phyloP scores from a whole-genome alignment of 164 flowering plant genomes.

The Euptelea pleiosperma region DNA sequence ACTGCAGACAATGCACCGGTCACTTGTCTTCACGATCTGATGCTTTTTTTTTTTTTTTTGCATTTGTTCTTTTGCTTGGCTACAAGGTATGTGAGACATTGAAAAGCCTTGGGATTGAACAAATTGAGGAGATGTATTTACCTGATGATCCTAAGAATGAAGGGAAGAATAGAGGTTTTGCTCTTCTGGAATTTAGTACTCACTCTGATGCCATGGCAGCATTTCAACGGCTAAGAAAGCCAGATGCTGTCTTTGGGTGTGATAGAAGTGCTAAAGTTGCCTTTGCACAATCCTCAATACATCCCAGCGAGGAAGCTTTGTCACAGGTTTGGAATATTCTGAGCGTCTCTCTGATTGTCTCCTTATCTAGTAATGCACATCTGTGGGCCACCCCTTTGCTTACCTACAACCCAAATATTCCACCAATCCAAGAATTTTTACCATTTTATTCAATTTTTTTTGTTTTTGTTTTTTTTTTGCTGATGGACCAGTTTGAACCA shows the following conservation, averaged over 20 bases:
- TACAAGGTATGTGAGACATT: conserved; percentile 32
- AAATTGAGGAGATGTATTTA: conserved; percentile 29
- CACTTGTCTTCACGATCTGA: conserved; percentile 8
- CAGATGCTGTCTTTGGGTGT: conserved; percentile 43
- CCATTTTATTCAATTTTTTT: no score
- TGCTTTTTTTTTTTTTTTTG: conserved; percentile 9
- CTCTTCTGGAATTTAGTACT: conserved; percentile 33
- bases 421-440: not conserved
- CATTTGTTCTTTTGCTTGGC: no score
- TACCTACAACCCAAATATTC: no score
- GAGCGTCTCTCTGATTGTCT: not conserved
- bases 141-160: conserved; percentile 38
- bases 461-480: no score
- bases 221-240: conserved; percentile 35
- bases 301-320: conserved; percentile 35
- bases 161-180: conserved; percentile 38
- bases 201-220: conserved; percentile 41
- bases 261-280: conserved; percentile 43
- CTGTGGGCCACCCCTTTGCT: not conserved
- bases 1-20: conserved; percentile 8
- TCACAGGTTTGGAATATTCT: conserved; percentile 32
- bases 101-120: conserved; percentile 30
- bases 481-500: not conserved
- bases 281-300: conserved; percentile 30
- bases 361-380: not conserved